Percentiles rank a stretch among this genome's conserved stretches.
These are phyloP conservation scores for Pichia norvegensis DNA, from an alignment of 1,139 yeast species.

Conservation along the genomic window DNA sequence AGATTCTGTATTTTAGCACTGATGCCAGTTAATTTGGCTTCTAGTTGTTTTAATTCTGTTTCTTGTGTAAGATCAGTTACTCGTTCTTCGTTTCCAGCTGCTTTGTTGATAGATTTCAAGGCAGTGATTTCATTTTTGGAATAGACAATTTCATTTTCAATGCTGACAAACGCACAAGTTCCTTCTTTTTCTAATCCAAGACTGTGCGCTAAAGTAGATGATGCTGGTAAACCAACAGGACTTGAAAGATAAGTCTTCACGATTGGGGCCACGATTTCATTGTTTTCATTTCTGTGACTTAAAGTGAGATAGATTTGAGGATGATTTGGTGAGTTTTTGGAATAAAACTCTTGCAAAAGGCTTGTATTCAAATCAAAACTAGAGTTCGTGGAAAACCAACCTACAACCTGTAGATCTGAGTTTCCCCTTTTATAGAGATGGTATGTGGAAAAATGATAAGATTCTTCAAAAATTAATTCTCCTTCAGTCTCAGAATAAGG, in stretches of 20 bases:
- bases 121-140: conserved; percentile 53
- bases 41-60: conserved; percentile 43
- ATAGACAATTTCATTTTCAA: conserved; percentile 60
- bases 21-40: conserved; percentile 49
- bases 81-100: conserved; percentile 30
- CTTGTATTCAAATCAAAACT: conserved; percentile 69
- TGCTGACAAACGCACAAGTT: conserved; percentile 71
- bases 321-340: conserved; percentile 63
- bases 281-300: conserved; percentile 35
- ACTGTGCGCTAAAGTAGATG: conserved; percentile 32
- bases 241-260: conserved; percentile 71
- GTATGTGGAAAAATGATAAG: conserved; percentile 62
- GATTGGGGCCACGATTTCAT: conserved; percentile 36
- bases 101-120: conserved; percentile 35
- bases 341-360: conserved; percentile 78
- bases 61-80: conserved; percentile 26
- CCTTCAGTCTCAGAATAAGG: conserved; percentile 79
- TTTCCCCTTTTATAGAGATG: conserved; percentile 71
- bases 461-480: conserved; percentile 64
- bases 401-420: conserved; percentile 73
- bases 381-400: conserved; percentile 77
- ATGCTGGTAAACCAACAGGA: conserved; percentile 51
- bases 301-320: conserved; percentile 70
- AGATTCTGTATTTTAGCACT: conserved; percentile 50
- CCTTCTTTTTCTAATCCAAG: conserved; percentile 43